Evolutionary conservation across 352 stramenopile genomes (phyloP), one percentile per base, ranked within the genome.

Genomic region (Phytophthora boehmeriae): DNA sequence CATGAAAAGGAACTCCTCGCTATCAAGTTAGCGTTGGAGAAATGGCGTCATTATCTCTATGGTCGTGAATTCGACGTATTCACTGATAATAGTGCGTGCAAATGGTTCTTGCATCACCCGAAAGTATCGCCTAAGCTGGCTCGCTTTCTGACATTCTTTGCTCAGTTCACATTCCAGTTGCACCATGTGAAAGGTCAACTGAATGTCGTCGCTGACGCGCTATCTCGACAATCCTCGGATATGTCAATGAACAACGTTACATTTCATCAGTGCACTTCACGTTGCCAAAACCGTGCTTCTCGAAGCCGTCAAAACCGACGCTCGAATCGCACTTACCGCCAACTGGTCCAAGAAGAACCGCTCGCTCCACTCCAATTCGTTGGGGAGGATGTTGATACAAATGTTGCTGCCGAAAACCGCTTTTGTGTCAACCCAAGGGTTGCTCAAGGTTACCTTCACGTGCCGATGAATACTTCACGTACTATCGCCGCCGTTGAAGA

Each of bases 1-100:
- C 59, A 60, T 38, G 25, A 66, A 46, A 68, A 68, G 5, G 53
- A 73, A 42, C 17, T 61, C 2, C 42, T 65, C 14, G 48, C 58
- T 5, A 73, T 73, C 17, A 64, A 62, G 22, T 8, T 46, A 10
- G 64, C 41, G 5, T 38, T 64, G 0, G 35, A 55, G 6, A 57
- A 66, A 27, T 65, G 49, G 28, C 36, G 38, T 19, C 54, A 68
- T 43, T 69, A 62, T 49, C 54, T 62, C 9, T 46, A 62, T 54
- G 54, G 54, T 38, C 44, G 43, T 22, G n/a, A 39, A 30, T 55
- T 54, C 27, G 35, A 54, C 17, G 25, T 54, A 2, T 54, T 50
- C 23, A 54, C 44, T 2, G 54, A 49, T 22, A 54, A 43, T 27
- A 46, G 27, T 30, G 35, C 44, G n/a, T 54, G 54, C 50, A 48